phyloP scores from a whole-genome alignment of 495 filamentous ascomycete genomes.

The Neurospora sp. region DNA sequence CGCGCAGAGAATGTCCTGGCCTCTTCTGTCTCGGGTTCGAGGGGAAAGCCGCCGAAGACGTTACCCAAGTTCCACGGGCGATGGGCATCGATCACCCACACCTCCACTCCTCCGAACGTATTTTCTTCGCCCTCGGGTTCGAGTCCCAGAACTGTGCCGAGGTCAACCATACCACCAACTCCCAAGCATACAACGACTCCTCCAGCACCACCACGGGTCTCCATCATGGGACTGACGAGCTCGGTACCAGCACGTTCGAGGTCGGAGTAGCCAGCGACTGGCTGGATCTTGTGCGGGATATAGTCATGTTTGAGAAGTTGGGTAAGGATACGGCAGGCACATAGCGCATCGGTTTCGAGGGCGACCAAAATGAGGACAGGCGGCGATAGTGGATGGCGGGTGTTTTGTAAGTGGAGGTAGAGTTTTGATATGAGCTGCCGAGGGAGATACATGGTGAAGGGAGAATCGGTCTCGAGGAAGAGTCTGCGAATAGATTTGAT shows the following conservation, averaged over 20 bases:
- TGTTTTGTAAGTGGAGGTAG: slow-evolving; percentile 74
- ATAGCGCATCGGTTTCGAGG: slow-evolving; percentile 90
- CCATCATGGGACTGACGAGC: slow-evolving; percentile 73
- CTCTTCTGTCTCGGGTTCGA: slow-evolving; percentile 38
- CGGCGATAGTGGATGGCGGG: slow-evolving; percentile 72
- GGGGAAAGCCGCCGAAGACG: slow-evolving; percentile 67
- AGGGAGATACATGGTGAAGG: slow-evolving; percentile 79
- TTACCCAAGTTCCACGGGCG: slow-evolving; percentile 93
- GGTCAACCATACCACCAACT: slow-evolving; percentile 80
- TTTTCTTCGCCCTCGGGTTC: slow-evolving; percentile 48
- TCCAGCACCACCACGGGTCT: slow-evolving; percentile 65
- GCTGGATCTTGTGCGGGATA: slow-evolving; percentile 96
- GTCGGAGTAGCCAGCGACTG: slow-evolving; percentile 86
- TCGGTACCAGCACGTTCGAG: slow-evolving; percentile 67
- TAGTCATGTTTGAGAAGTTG: slow-evolving; percentile 89
- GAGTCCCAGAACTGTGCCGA: slow-evolving; percentile 64
- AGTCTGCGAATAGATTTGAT: not conserved
- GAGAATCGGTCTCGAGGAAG: not conserved
- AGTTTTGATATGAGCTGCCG: slow-evolving; percentile 79
- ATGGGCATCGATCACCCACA: slow-evolving; percentile 88
- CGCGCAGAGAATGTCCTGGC: slow-evolving; percentile 37
- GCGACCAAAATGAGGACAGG: slow-evolving; percentile 89
- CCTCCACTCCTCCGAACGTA: slow-evolving; percentile 63
- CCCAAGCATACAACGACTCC: slow-evolving; percentile 88
- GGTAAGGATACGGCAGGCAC: slow-evolving; percentile 89